Percentiles rank a stretch among this genome's conserved stretches.
Evolutionary conservation across 2,329 filamentous ascomycete genomes (phyloP).

Genomic region (Talaromyces sp.): DNA sequence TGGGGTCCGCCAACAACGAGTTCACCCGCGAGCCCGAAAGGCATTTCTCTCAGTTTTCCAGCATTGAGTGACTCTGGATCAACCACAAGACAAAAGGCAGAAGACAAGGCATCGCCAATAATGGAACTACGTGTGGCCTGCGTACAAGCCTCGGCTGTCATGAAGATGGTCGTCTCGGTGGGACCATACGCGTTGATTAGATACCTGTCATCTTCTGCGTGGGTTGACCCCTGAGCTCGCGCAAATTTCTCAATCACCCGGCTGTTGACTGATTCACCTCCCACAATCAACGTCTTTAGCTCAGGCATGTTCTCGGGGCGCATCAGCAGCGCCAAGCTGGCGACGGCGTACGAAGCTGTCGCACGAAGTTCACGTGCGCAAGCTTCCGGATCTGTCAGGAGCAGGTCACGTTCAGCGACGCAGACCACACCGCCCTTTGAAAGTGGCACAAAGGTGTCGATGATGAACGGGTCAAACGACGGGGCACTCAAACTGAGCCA

Average conservation of each 20-base stretch:
- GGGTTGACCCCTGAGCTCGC: background rate
- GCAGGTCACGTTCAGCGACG: conserved; percentile 27
- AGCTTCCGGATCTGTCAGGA: conserved; percentile 25
- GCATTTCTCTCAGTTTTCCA: conserved; percentile 28
- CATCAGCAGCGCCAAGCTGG: conserved; percentile 34
- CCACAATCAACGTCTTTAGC: conserved; percentile 29
- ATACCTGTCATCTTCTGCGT: conserved; percentile 12
- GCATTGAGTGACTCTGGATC: conserved; percentile 21
- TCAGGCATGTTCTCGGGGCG: conserved; percentile 23
- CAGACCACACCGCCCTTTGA: conserved; percentile 33
- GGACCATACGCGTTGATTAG: conserved; percentile 34
- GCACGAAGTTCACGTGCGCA: conserved; percentile 27
- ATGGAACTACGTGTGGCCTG: conserved; percentile 29
- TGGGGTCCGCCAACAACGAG: conserved; percentile 11
- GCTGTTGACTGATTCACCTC: conserved; percentile 32
- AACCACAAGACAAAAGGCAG: conserved; percentile 14
- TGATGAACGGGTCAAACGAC: conserved; percentile 50
- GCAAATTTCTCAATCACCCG: conserved; percentile 32
- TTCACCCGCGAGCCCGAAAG: conserved; percentile 36
- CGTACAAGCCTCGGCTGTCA: conserved; percentile 22
- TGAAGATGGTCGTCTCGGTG: conserved; percentile 30
- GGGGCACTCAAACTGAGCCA: conserved; percentile 53
- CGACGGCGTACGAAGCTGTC: conserved; percentile 37
- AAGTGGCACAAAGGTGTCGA: conserved; percentile 53
- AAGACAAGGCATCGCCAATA: conserved; percentile 33